phyloP scores from a whole-genome alignment of 306 rosid species.

The Medicago truncatula region DNA sequence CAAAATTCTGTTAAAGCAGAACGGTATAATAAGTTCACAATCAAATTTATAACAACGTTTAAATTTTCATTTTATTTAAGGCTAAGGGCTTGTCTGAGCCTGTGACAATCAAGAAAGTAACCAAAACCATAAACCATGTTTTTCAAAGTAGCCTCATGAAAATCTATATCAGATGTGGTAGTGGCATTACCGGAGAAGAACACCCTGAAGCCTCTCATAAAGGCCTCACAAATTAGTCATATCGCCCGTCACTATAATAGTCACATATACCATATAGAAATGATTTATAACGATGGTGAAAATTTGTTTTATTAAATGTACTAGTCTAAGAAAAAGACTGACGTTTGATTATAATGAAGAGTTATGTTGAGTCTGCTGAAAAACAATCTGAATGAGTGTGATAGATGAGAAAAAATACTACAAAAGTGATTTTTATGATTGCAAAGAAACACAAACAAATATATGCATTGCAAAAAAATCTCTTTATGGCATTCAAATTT shows the following conservation, averaged over 20 bases:
- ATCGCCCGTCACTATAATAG: too few species aligned
- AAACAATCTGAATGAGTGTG: neutral
- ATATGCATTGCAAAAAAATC: neutral
- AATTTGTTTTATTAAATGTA: neutral
- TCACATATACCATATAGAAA: too few species aligned
- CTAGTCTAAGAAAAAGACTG: too few species aligned
- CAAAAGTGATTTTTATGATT: neutral
- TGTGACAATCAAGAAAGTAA: slow-evolving; percentile 63
- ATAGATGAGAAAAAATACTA: neutral
- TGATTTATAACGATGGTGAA: neutral
- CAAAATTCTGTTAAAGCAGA: neutral
- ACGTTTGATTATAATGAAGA: neutral
- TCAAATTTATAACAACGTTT: neutral
- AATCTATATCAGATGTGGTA: slow-evolving; percentile 54
- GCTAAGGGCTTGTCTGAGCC: slow-evolving; percentile 35
- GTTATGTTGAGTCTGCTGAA: neutral
- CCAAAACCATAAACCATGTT: slow-evolving; percentile 76
- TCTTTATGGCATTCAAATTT: neutral
- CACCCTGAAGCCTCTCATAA: slow-evolving; percentile 65
- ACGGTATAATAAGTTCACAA: neutral
- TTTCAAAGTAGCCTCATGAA: slow-evolving; percentile 77
- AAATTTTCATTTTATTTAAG: neutral
- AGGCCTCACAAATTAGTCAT: slow-evolving; percentile 52
- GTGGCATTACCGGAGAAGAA: slow-evolving; percentile 77
- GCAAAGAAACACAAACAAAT: neutral